Conservation (phyloP, 2,329 filamentous ascomycete species). For the Fusarium abutilonis region DNA sequence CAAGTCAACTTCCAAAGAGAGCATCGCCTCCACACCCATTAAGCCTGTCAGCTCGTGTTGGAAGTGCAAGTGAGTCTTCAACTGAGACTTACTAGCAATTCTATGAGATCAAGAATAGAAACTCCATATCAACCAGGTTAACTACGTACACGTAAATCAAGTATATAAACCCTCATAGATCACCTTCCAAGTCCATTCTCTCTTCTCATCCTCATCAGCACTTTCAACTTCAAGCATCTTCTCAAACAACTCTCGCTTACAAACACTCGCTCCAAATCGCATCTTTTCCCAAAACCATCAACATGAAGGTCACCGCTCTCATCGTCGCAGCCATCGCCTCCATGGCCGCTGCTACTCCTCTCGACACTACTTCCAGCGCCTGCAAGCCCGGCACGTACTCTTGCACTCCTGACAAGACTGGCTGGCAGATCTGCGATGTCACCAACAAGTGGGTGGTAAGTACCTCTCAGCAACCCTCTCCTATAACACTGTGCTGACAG, state of each 20-base stretch:
- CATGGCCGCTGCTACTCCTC: slow-evolving; percentile 33
- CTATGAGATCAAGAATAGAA: slow-evolving; percentile 25
- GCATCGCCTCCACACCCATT: slow-evolving; percentile 9
- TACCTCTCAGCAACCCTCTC: slow-evolving; percentile 1
- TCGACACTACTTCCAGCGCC: slow-evolving; percentile 10
- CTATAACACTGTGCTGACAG: background rate
- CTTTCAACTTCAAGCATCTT: slow-evolving; percentile 17
- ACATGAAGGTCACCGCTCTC: slow-evolving; percentile 47
- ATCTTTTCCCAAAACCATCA: slow-evolving; percentile 23
- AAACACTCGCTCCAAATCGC: slow-evolving; percentile 16
- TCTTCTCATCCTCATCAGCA: slow-evolving; percentile 29
- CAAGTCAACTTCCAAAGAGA: slow-evolving; percentile 3
- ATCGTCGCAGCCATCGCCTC: slow-evolving; percentile 39
- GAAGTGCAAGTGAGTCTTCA: slow-evolving; percentile 1
- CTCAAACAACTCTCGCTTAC: slow-evolving; percentile 20
- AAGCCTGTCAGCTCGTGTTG: slow-evolving; percentile 23
- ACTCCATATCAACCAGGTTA: background rate
- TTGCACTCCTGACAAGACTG: slow-evolving; percentile 43
- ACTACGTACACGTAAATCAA: background rate
- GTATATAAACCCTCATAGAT: slow-evolving; percentile 27
- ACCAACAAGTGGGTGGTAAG: slow-evolving; percentile 49
- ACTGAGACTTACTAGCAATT: background rate
- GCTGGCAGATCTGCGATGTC: slow-evolving; percentile 51
- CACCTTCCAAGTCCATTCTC: background rate
- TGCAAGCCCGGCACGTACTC: slow-evolving; percentile 52